phyloP scores from a whole-genome alignment of 305 asterid species.

The Withania somnifera region DNA sequence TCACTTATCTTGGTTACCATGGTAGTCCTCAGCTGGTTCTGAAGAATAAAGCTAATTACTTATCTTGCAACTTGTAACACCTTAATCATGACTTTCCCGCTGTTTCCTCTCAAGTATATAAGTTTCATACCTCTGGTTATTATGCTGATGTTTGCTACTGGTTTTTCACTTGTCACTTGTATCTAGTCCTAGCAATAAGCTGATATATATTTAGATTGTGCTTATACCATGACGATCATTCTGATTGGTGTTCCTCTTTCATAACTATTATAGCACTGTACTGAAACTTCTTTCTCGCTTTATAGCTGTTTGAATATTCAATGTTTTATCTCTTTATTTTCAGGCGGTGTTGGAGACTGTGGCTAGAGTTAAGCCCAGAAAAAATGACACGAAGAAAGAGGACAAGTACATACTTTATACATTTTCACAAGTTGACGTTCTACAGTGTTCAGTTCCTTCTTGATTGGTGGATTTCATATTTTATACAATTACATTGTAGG shows the following conservation, averaged over 20 bases:
- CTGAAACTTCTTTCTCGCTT: background rate
- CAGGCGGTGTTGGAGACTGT: conserved; percentile 99
- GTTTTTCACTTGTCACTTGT: background rate
- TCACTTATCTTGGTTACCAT: background rate
- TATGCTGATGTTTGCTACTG: background rate
- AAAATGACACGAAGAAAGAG: conserved; percentile 89
- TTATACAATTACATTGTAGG: conserved; percentile 22
- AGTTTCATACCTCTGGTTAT: background rate
- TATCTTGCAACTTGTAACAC: background rate
- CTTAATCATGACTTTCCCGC: background rate
- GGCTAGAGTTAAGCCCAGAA: conserved; percentile 92
- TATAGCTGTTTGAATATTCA: background rate
- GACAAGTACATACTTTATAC: conserved; percentile 47
- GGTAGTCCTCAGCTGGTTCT: background rate
- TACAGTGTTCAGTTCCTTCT: background rate
- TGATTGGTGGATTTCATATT: background rate
- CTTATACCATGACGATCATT: background rate
- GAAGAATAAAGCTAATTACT: background rate
- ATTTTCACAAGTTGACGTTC: conserved; percentile 3
- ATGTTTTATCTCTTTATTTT: conserved; percentile 12
- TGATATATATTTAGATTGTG: background rate
- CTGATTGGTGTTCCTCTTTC: background rate
- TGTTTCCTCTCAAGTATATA: background rate
- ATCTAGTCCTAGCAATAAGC: background rate
- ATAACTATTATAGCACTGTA: background rate